Base-by-base conservation (phyloP, 2,329 filamentous ascomycete genomes). In the Fusarium compactum region DNA sequence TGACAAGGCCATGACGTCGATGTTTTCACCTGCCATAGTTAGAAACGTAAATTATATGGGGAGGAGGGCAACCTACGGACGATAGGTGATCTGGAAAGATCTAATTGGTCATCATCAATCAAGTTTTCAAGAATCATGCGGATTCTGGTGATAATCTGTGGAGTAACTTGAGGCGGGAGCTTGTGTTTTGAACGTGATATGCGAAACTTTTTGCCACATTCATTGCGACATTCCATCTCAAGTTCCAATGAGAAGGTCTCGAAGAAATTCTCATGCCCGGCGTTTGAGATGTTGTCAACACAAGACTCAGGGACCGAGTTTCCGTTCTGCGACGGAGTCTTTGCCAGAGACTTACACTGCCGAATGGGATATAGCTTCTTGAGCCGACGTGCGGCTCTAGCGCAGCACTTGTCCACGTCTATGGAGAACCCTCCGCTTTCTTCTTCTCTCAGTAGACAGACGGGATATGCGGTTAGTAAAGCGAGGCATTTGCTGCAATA, bases 1-100 rank as follows among this genome's bases (percentile, higher is more conserved):
- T 27, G 50, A 41, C 16, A 52, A 41, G 7, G 32, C 50, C 50
- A 52, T 52, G 18, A 41, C 50, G 34, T 52, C 50, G 24, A 52
- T 43, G 7, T 52, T 52, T 27, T 52, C 50, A n/a, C 50, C 50
- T 52, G 24, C 16, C 18, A 8, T 52, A 11, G 12, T 52, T 24
- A 52, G 34, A 52, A 52, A 18, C 9, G n/a, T n/a, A n/a, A n/a
- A n/a, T n/a, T n/a, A n/a, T n/a, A n/a, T n/a, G n/a, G n/a, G n/a
- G n/a, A n/a, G n/a, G n/a, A 7, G 8, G 8, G 20, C 10, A 10
- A 52, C 50, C n/a, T 52, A 52, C 50, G 34, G 18, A 41, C 24
- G 18, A 52, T 20, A 9, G 48, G 32, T 4, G 48, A 40, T 20
- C 32, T 52, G 10, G 20, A 16, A 27, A 15, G 8, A 38, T 52